Evolutionary conservation across 441 rosid species (phyloP), one percentile per base, ranked within the genome.

Genomic region (Pelargonium australe): DNA sequence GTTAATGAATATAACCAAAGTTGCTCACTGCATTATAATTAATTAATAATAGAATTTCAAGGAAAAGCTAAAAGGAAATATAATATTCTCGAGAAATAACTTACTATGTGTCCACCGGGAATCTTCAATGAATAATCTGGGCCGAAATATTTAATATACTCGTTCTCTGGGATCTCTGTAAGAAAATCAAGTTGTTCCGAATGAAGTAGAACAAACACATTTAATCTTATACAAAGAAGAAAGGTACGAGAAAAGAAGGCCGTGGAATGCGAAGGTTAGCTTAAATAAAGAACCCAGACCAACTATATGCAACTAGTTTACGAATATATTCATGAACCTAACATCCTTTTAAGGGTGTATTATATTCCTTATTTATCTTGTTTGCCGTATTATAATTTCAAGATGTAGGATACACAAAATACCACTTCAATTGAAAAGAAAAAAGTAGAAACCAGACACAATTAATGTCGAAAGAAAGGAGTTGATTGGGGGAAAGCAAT

Each of bases 151-250:
- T 92, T 84, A 62, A 85, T 89, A 71, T 92, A 95, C 53, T 85
- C 95, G 3, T 92, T 95, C 0, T 92, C 93, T 12, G 99, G 99
- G 72, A 95, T 95, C 80, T 92, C 99, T 95, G 90, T 86, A 74
- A 51, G 72, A 71, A 49, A 47, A 37, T 11, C 4, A 62, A 53
- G 37, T 43, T 13, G 17, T 62, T 16, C 45, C 13, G 17, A 62
- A 64, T 41, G 20, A 72, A 31, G 61, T 17, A 60, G 43, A 47
- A 65, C 47, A 7, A 16, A 66, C 49, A 0, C 12, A 12, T 43
- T 58, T 8, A 16, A 65, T 0, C 23, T 23, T 11, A 60, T 23
- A 11, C 6, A 60, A 11, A 20, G 62, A 57, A 7, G 63, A 58
- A 19, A 19, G 13, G 20, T 6, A 6, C 9, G 20, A 16, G 61